Evolutionary conservation across 495 filamentous ascomycete species (phyloP).

Genomic region (Cairneyella variabilis): DNA sequence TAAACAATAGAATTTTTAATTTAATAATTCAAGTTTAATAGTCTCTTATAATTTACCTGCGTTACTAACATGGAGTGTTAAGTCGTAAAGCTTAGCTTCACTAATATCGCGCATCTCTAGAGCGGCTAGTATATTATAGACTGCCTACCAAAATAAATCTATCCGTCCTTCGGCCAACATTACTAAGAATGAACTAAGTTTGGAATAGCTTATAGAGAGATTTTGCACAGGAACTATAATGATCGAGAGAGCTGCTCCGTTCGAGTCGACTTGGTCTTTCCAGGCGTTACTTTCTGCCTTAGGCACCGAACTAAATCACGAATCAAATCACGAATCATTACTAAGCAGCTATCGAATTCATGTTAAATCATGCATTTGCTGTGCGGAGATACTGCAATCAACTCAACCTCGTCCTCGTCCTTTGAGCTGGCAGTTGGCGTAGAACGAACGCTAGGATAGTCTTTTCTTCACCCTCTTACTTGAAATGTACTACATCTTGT

Average conservation of each 20-base stretch:
- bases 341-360: not conserved
- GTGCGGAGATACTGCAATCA: not conserved
- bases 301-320: no score
- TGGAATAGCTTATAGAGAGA: not conserved
- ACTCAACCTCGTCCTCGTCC: no score
- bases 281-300: not conserved
- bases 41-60: conserved; percentile 1
- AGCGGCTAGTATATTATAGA: not conserved
- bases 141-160: not conserved
- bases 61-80: not conserved
- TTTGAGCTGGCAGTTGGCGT: no score
- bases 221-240: not conserved
- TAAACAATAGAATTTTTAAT: not conserved
- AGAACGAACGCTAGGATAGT: no score
- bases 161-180: not conserved
- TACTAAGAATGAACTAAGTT: not conserved
- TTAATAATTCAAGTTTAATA: not conserved
- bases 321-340: not conserved
- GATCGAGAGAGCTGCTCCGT: not conserved
- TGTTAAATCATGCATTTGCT: not conserved
- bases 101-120: not conserved
- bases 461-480: no score
- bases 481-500: no score
- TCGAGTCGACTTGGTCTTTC: not conserved
- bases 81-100: not conserved